Evolutionary conservation across 371 early-diverging fungal genomes (phyloP).

Genomic region (Lichtheimia hyalospora): DNA sequence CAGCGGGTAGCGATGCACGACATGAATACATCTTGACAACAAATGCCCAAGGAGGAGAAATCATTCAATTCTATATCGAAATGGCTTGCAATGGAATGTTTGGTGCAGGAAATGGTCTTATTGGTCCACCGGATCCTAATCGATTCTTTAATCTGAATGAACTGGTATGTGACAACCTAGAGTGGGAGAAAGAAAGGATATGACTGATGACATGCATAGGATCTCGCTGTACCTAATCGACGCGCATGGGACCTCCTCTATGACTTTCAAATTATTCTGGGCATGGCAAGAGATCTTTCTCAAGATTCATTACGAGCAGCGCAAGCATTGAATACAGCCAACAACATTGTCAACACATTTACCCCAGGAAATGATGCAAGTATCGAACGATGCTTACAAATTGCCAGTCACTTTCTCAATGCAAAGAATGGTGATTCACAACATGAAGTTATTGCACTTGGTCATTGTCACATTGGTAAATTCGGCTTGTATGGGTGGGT

Average conservation of each 20-base stretch:
- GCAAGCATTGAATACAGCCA: conserved; percentile 82
- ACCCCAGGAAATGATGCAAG: conserved; percentile 51
- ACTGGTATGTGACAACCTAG: conserved; percentile 19
- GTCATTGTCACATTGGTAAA: conserved; percentile 85
- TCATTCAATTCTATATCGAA: conserved; percentile 79
- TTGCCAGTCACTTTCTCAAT: conserved; percentile 66
- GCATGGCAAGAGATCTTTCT: conserved; percentile 76
- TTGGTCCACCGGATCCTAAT: conserved; percentile 70
- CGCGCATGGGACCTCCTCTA: conserved; percentile 69
- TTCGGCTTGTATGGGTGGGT: background rate
- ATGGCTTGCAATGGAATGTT: conserved; percentile 94
- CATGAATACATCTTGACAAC: conserved; percentile 75
- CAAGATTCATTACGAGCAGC: conserved; percentile 68
- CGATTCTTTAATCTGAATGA: conserved; percentile 49
- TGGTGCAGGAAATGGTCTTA: conserved; percentile 73
- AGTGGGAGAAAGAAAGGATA: conserved; percentile 33
- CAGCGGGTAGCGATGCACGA: conserved; percentile 63
- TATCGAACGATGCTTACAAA: conserved; percentile 54
- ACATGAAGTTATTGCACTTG: conserved; percentile 78
- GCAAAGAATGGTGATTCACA: conserved; percentile 50
- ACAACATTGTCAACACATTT: conserved; percentile 81
- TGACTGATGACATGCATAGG: conserved; percentile 68
- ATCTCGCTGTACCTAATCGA: conserved; percentile 72
- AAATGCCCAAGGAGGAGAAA: conserved; percentile 65
- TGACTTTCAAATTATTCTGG: conserved; percentile 81